Conservation (phyloP, 805 yeast species). For the Barnettozyma sp. region DNA sequence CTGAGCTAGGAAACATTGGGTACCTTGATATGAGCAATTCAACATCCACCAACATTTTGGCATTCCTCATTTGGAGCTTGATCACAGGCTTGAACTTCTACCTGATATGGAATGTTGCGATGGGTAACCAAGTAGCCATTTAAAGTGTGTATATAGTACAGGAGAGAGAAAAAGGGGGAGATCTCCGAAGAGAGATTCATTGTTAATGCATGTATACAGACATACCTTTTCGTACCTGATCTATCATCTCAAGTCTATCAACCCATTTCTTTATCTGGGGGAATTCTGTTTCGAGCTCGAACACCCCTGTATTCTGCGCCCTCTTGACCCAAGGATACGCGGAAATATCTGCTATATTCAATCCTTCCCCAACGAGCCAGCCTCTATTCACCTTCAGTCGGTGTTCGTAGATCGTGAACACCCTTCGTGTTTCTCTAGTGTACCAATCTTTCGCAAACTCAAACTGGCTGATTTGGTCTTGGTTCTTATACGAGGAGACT, state of each 20-base stretch:
- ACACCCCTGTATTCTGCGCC: neutral
- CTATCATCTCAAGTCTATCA: conserved; percentile 9
- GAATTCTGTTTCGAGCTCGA: conserved; percentile 1
- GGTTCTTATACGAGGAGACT: neutral
- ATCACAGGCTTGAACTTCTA: conserved; percentile 65
- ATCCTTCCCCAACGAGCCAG: conserved; percentile 8
- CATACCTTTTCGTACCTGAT: conserved; percentile 7
- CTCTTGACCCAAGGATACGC: conserved; percentile 8
- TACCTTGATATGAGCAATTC: conserved; percentile 34
- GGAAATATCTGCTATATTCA: conserved; percentile 8
- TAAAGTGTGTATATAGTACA: too few relatives aligned
- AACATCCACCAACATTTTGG: conserved; percentile 42
- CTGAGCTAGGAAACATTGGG: conserved; percentile 1
- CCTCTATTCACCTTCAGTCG: conserved; percentile 4
- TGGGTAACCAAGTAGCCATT: conserved; percentile 32
- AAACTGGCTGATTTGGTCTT: conserved; percentile 1
- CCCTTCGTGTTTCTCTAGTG: neutral
- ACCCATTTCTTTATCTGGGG: conserved; percentile 5
- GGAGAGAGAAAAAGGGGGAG: too few relatives aligned
- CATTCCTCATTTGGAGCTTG: conserved; percentile 40
- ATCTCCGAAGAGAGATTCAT: too few relatives aligned
- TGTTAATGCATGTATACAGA: neutral
- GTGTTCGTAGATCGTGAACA: conserved; percentile 5
- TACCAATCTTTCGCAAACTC: conserved; percentile 4
- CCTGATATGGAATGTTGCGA: conserved; percentile 39